phyloP scores from a whole-genome alignment of 2,329 filamentous ascomycete species.

The Sclerotinia trifoliorum region DNA sequence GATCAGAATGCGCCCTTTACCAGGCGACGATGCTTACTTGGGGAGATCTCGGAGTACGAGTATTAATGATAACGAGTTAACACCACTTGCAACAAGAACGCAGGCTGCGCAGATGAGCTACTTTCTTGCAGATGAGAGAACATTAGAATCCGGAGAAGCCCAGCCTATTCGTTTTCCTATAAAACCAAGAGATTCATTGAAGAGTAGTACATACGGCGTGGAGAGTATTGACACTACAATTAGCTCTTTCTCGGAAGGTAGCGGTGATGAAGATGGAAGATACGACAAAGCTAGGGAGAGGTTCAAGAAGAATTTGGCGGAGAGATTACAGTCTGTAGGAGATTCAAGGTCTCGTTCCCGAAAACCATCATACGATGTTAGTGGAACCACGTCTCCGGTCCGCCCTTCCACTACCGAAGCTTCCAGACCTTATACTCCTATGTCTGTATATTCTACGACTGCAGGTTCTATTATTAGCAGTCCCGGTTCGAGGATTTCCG shows the following conservation, averaged over 20 bases:
- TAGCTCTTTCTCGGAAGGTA: slow-evolving; percentile 36
- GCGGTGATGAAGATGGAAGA: slow-evolving; percentile 36
- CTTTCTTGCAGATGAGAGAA: slow-evolving; percentile 51
- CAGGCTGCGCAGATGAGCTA: slow-evolving; percentile 50
- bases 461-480: slow-evolving; percentile 48
- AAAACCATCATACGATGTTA: slow-evolving; percentile 39
- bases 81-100: slow-evolving; percentile 40
- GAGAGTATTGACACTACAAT: slow-evolving; percentile 41
- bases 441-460: slow-evolving; percentile 44
- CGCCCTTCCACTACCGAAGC: slow-evolving; percentile 39
- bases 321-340: slow-evolving; percentile 31
- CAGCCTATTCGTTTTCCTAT: slow-evolving; percentile 36
- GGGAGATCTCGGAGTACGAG: slow-evolving; percentile 43
- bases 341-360: slow-evolving; percentile 36
- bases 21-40: slow-evolving; percentile 46
- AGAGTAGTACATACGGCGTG: slow-evolving; percentile 38
- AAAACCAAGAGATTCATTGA: slow-evolving; percentile 42
- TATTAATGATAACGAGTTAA: slow-evolving; percentile 42
- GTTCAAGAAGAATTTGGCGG: slow-evolving; percentile 35
- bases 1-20: slow-evolving; percentile 47
- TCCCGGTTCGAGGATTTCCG: slow-evolving; percentile 52
- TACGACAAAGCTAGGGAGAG: slow-evolving; percentile 32
- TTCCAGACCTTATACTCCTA: slow-evolving; percentile 49
- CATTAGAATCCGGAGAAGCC: slow-evolving; percentile 46
- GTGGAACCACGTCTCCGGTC: slow-evolving; percentile 39